These are phyloP conservation scores for Globisporangium solare DNA, from an alignment of 352 stramenopile species.

Conservation along the genomic window DNA sequence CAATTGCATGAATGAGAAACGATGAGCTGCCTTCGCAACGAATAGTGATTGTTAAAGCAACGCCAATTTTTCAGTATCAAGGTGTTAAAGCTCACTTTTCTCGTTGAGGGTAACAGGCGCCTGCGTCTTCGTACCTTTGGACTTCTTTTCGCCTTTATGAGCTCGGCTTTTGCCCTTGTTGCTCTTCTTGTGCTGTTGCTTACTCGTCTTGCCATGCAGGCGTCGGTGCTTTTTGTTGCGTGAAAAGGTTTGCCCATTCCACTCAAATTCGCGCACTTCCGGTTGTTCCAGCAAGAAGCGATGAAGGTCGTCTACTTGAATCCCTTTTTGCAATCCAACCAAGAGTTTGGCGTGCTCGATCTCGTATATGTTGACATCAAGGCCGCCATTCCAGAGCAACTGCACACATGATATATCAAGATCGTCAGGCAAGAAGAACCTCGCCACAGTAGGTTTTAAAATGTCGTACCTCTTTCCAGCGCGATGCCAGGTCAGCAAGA, in stretches of 20 bases:
- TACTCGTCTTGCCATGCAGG: conserved; percentile 2
- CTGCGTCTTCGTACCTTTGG: conserved; percentile 1
- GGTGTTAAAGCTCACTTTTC: conserved; percentile 8
- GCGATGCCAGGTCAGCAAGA: conserved; percentile 39
- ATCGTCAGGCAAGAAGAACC: background rate
- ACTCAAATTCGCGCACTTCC: conserved; percentile 61
- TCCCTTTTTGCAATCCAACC: conserved; percentile 57
- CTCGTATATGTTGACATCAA: conserved; percentile 70
- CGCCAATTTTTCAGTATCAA: conserved; percentile 1
- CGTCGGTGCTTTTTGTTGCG: too few relatives aligned
- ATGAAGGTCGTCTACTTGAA: conserved; percentile 39
- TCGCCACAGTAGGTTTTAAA: background rate
- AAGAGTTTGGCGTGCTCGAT: conserved; percentile 47
- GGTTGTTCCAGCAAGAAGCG: conserved; percentile 46
- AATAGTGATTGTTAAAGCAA: conserved; percentile 4
- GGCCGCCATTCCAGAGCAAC: conserved; percentile 72
- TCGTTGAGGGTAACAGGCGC: background rate
- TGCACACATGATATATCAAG: conserved; percentile 12
- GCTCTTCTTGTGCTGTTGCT: conserved; percentile 15
- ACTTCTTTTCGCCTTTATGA: background rate
- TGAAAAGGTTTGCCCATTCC: conserved; percentile 41
- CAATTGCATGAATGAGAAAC: background rate
- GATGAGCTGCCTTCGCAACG: background rate
- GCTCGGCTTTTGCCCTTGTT: conserved; percentile 2
- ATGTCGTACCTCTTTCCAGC: conserved; percentile 63